Base-by-base conservation (phyloP, 2,329 filamentous ascomycete species). In the Fusarium albidum region DNA sequence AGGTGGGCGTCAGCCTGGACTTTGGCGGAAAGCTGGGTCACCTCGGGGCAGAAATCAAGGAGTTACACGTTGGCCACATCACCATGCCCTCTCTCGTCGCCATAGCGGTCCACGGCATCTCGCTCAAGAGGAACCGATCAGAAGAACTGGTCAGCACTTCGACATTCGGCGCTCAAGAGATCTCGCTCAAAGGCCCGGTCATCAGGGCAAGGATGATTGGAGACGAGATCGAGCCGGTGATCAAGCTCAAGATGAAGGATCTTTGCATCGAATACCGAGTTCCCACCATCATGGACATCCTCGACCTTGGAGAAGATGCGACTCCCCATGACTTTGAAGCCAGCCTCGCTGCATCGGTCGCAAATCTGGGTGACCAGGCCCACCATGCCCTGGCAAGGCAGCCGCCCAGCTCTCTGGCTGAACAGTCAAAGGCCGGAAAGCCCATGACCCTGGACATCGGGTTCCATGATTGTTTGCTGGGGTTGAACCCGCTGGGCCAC, bases 151-250 rank as follows among this genome's bases (percentile, higher is more conserved):
- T 98, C 6, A 86, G 86, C 33, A 85, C 79, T 15, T 65, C 68
- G 11, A 40, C 62, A 10, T 66, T 68, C n/a, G 62, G 64, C 7
- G 57, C 67, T 33, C 69, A 63, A 14, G 69, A 71, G 6, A 52
- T 59, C 15, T 52, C 67, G 15, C 57, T 56, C 4, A 64, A 58
- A 33, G 63, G 66, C 5, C 74, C 75, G 2, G 91, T 93, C 59
- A 71, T 98, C 46, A 96, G 96, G 87, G 85, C 90, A 53, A 85
- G 95, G 42, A 90, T 96, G 76, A 90, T 99, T 61, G 92, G 92
- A 0, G 93, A 98, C 69, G 94, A 98, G 69, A 91, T 96, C 75
- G 94, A 98, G 59, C 94, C 96, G 0, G 87, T 91, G 7, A 79
- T 97, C 61, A 96, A 96, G 70, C 72, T 97, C 52, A 96, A 96